Evolutionary conservation across 768 basidiomycete genomes (phyloP).

Genomic region (Xerocomellus intermedius): DNA sequence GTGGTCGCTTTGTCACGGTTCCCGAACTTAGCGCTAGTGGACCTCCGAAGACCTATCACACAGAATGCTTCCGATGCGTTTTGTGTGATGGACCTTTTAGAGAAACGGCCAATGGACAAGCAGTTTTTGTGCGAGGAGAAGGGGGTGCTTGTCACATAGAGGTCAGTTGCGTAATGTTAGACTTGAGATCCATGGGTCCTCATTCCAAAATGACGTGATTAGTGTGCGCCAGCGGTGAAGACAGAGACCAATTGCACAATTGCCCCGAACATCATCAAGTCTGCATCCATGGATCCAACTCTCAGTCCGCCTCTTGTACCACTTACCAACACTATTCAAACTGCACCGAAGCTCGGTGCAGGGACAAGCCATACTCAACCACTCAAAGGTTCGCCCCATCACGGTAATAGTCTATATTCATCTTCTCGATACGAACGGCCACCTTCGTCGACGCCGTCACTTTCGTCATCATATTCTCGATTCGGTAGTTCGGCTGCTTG

Average conservation of each 20-base stretch:
- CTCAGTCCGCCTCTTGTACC: constrained; percentile 20
- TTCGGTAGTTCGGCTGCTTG: constrained; percentile 49
- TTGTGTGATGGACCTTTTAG: constrained; percentile 65
- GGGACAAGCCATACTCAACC: constrained; percentile 8
- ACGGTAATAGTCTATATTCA: constrained; percentile 18
- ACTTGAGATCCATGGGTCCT: not conserved
- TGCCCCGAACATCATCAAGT: constrained; percentile 7
- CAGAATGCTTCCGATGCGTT: constrained; percentile 71
- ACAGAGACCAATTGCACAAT: constrained; percentile 12
- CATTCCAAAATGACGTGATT: not conserved
- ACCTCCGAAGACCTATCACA: constrained; percentile 64
- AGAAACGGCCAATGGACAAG: constrained; percentile 58
- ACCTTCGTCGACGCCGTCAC: constrained; percentile 15
- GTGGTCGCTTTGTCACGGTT: constrained; percentile 69
- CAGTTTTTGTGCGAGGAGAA: constrained; percentile 66
- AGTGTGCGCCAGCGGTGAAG: constrained; percentile 47
- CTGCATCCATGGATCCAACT: constrained; percentile 10
- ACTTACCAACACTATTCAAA: constrained; percentile 18
- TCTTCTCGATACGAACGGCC: constrained; percentile 33
- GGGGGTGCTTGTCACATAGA: constrained; percentile 70
- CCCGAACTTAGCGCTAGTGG: constrained; percentile 46
- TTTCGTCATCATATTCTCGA: constrained; percentile 25
- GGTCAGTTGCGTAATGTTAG: constrained; percentile 24
- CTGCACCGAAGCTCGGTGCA: constrained; percentile 3
- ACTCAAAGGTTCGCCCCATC: constrained; percentile 12